Evolutionary conservation across 495 filamentous ascomycete species (phyloP).

Genomic region (Penicillium argentinense): DNA sequence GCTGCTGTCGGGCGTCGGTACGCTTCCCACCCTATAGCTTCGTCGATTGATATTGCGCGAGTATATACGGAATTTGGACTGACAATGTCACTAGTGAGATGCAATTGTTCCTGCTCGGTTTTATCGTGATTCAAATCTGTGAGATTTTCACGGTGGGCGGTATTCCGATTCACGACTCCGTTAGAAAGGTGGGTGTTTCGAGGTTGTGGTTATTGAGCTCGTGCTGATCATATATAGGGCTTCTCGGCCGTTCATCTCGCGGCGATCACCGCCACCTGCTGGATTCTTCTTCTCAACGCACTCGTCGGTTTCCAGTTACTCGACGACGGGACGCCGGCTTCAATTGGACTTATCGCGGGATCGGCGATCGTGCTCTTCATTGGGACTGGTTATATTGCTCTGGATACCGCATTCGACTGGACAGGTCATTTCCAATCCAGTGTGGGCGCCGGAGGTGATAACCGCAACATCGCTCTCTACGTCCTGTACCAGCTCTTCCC

Average conservation of each 20-base stretch:
- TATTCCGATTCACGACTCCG: constrained; percentile 68
- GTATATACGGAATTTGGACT: constrained; percentile 8
- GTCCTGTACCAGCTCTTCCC: constrained; percentile 91
- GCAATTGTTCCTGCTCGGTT: constrained; percentile 87
- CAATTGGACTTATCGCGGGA: constrained; percentile 68
- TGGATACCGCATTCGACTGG: constrained; percentile 90
- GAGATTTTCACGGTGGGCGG: constrained; percentile 95
- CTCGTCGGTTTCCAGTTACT: constrained; percentile 90
- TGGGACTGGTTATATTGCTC: constrained; percentile 91
- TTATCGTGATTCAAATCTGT: constrained; percentile 86
- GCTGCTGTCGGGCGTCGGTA: constrained; percentile 94
- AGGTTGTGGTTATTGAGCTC: not conserved
- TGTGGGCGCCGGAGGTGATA: constrained; percentile 45
- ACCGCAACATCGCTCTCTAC: constrained; percentile 84
- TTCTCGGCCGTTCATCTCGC: constrained; percentile 94
- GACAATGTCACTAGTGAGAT: constrained; percentile 69
- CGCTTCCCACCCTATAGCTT: constrained; percentile 11
- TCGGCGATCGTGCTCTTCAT: constrained; percentile 76
- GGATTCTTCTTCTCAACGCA: constrained; percentile 91
- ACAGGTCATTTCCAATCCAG: constrained; percentile 70
- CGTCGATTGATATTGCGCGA: not conserved
- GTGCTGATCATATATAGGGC: constrained; percentile 50
- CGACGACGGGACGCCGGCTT: constrained; percentile 88
- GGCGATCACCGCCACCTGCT: constrained; percentile 80
- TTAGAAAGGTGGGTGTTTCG: constrained; percentile 48